These are phyloP conservation scores for Globisporangium ultimum DNA, from an alignment of 352 stramenopile genomes.

Conservation along the genomic window DNA sequence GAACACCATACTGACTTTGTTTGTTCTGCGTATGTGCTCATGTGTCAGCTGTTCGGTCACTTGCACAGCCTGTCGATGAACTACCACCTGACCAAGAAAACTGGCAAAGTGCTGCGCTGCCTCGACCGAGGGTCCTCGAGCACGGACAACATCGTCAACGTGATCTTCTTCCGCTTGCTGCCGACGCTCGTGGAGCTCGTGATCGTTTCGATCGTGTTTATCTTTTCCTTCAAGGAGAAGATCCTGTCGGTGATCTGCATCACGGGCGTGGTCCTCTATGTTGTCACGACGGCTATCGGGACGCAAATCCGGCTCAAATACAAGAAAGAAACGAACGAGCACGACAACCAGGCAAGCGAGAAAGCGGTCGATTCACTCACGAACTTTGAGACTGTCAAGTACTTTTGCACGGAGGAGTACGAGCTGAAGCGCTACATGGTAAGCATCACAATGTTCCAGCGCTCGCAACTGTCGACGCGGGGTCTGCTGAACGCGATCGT, in stretches of 20 bases:
- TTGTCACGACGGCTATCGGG: constrained; percentile 86
- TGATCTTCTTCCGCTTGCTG: constrained; percentile 95
- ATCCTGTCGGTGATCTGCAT: constrained; percentile 86
- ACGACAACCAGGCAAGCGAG: constrained; percentile 97
- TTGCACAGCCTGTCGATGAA: constrained; percentile 95
- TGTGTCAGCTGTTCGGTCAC: constrained; percentile 86
- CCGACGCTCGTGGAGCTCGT: constrained; percentile 94
- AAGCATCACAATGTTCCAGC: constrained; percentile 89
- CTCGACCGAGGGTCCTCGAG: constrained; percentile 85
- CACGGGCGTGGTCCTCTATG: constrained; percentile 92
- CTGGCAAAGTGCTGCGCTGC: constrained; percentile 93
- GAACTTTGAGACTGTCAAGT: constrained; percentile 98
- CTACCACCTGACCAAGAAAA: constrained; percentile 97
- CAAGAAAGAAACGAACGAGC: constrained; percentile 90
- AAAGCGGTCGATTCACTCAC: constrained; percentile 95
- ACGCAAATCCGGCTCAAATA: constrained; percentile 78
- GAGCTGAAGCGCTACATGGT: constrained; percentile 78
- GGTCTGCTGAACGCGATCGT: constrained; percentile 92
- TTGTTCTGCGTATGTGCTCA: background rate
- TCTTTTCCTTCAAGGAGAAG: constrained; percentile 91
- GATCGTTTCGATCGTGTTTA: constrained; percentile 88
- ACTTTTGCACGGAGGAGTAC: constrained; percentile 94
- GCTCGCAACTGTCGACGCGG: constrained; percentile 86
- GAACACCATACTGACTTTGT: background rate
- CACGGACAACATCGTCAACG: constrained; percentile 94